phyloP scores from a whole-genome alignment of 139 green algal species.

The Picochlorum sp. region DNA sequence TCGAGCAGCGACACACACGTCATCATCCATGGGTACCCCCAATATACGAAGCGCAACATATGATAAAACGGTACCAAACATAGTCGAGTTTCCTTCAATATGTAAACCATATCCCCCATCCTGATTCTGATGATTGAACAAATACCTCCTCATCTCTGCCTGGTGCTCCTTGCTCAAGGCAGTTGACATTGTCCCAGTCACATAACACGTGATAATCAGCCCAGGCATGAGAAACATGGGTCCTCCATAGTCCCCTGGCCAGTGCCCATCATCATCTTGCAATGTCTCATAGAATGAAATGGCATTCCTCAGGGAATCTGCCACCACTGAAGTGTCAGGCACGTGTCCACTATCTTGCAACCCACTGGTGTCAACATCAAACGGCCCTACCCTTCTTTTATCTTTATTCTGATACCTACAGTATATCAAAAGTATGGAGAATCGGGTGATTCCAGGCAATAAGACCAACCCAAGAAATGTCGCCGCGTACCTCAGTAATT shows the following conservation, averaged over 20 bases:
- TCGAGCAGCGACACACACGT: conserved; percentile 28
- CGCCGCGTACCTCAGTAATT: conserved; percentile 61
- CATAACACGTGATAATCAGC: conserved; percentile 83
- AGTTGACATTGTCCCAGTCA: conserved; percentile 57
- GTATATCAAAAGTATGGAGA: background rate
- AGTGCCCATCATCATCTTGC: conserved; percentile 87
- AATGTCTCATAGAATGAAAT: conserved; percentile 77
- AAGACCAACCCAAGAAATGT: background rate
- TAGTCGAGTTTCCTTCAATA: conserved; percentile 94
- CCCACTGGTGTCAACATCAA: conserved; percentile 7
- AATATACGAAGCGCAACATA: conserved; percentile 73
- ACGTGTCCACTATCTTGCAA: background rate
- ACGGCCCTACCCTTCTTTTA: conserved; percentile 1
- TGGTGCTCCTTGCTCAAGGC: conserved; percentile 49
- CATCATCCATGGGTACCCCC: conserved; percentile 47
- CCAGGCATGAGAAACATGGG: conserved; percentile 99
- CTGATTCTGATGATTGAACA: conserved; percentile 90
- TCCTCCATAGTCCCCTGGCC: conserved; percentile 93
- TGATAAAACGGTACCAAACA: conserved; percentile 94
- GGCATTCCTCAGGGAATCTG: conserved; percentile 37
- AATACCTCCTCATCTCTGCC: conserved; percentile 83
- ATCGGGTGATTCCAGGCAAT: background rate
- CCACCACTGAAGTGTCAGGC: background rate
- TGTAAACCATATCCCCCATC: conserved; percentile 96
- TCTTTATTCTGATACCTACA: conserved; percentile 23